Evolutionary conservation across 2,329 filamentous ascomycete genomes (phyloP).

Genomic region (Aspergillus sp.): DNA sequence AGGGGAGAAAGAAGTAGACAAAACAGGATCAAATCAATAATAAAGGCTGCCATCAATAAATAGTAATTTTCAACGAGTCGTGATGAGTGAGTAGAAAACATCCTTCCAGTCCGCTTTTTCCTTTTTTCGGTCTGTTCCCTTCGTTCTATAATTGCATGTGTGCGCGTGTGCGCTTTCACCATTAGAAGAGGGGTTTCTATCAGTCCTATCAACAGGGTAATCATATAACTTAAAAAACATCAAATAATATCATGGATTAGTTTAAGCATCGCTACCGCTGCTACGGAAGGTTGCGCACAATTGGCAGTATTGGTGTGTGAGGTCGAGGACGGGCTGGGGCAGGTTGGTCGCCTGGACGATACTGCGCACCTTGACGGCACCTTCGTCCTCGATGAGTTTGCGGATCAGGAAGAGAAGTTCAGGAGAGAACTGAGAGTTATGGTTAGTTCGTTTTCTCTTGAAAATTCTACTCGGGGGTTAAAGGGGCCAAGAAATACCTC

Average conservation of each 20-base stretch:
- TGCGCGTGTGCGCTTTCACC: too few relatives aligned
- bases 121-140: too few relatives aligned
- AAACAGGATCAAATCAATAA: too few relatives aligned
- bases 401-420: conserved; percentile 82
- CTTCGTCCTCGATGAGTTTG: conserved; percentile 93
- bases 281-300: conserved; percentile 93
- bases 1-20: too few relatives aligned
- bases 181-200: conserved; percentile 1
- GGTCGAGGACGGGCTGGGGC: conserved; percentile 84
- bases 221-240: conserved; percentile 5
- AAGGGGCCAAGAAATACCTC: conserved; percentile 53
- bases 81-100: too few relatives aligned
- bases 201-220: conserved; percentile 5
- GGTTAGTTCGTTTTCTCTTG: not conserved
- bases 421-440: conserved; percentile 68
- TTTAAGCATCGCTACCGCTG: conserved; percentile 79
- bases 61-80: too few relatives aligned
- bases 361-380: conserved; percentile 92
- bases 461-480: not conserved
- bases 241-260: not conserved
- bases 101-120: too few relatives aligned
- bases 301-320: conserved; percentile 94
- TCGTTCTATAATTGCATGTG: too few relatives aligned
- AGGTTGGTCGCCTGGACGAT: conserved; percentile 95
- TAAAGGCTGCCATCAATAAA: too few relatives aligned